Base-by-base conservation (phyloP, 108 stramenopile genomes). In the Pseudonitzschia multistriata region DNA sequence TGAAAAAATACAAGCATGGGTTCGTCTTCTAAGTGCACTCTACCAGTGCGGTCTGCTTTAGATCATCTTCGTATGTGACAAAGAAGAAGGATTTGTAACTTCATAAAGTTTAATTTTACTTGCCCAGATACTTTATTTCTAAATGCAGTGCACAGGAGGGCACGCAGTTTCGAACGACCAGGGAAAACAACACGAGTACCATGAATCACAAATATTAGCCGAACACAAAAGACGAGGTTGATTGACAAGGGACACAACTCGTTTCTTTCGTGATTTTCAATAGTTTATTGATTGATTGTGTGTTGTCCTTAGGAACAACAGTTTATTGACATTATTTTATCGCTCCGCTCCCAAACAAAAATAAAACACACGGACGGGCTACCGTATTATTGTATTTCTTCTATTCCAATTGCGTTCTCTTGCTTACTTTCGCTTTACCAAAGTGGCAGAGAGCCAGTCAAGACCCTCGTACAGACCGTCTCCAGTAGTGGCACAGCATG, bases 401-500 rank as follows among this genome's bases (percentile, higher is more conserved):
- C 50, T 52, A 52, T 52, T 52, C 50, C n/a, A n/a, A n/a, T n/a
- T n/a, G 3, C 50, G 21, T 25, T 19, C 54, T n/a, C 28, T 15
- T 24, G 50, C 28, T 72, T 78, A 78, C 71, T 78, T 78, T 69
- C 77, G 67, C 77, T 78, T 78, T 19, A 78, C 78, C 61, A 85
- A 62, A 66, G 84, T 81, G 61, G 79, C 79, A 50, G 92, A 93
- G 33, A 96, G 89, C 95, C 95, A 98, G 73, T 98, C 97, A 71
- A 98, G 82, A 64, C 97, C 97, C 82, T 98, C 97, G 75, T 98
- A 98, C 25, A 98, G 91, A 66, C 97, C 97, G 63, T 97, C 96
- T 45, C 97, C 97, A 35, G 89, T 93, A 28, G 95, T 94, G 55
- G 96, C 96, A 79, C 95, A 96, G 83, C 93, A 98, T 29, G 97